These are phyloP conservation scores for Jatropha podagrica DNA, from an alignment of 441 rosid species.

Conservation along the genomic window DNA sequence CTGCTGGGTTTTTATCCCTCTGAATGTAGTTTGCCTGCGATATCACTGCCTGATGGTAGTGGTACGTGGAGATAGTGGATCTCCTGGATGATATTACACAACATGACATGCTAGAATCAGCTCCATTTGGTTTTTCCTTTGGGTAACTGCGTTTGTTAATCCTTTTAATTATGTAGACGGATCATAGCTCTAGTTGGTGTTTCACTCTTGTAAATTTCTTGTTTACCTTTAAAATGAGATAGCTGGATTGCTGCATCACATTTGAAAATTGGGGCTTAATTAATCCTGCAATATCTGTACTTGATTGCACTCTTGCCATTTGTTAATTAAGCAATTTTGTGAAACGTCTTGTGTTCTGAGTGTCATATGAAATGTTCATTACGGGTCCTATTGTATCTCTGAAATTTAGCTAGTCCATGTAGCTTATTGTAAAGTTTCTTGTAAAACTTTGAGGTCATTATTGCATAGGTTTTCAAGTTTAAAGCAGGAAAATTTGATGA, in stretches of 20 bases:
- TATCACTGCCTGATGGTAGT: not conserved
- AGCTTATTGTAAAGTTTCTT: not conserved
- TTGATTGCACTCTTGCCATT: not conserved
- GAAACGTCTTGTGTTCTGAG: conserved; percentile 7
- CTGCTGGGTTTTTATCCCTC: not conserved
- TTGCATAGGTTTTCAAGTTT: conserved; percentile 15
- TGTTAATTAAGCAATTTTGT: not conserved
- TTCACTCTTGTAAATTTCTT: conserved; percentile 15
- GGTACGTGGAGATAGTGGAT: not conserved
- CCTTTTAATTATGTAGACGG: not conserved
- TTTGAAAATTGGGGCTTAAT: not conserved
- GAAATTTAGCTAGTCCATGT: not conserved
- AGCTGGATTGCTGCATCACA: not conserved
- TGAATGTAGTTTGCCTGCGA: conserved; percentile 6
- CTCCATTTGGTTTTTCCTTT: not conserved
- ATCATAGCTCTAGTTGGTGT: not conserved
- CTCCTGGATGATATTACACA: not conserved
- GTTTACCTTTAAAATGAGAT: not conserved
- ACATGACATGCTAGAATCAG: not conserved
- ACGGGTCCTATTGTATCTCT: not conserved
- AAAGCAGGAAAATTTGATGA: not conserved
- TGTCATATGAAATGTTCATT: not conserved
- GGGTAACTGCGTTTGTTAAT: not conserved
- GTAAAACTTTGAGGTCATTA: not conserved
- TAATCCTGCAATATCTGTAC: not conserved